Base-by-base conservation (phyloP, 768 basidiomycete genomes). In the Phanerochaete carnosa region DNA sequence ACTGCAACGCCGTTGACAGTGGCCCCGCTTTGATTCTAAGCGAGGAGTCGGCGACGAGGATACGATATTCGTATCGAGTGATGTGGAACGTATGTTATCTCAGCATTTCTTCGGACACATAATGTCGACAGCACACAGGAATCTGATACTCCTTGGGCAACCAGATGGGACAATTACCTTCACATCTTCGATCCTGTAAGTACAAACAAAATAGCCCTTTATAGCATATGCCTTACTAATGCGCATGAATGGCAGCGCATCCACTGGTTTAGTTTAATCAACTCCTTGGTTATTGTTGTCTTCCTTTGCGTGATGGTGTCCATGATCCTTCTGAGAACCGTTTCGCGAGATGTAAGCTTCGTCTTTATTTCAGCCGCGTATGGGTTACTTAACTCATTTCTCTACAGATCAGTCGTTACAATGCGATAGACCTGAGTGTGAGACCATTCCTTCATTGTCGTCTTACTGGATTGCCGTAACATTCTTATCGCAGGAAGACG, bases 91-190 rank as follows among this genome's bases (percentile, higher is more conserved):
- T 89, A 68, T 73, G 89, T 70, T 9, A n/a, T 25, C 28, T 9
- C 19, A 13, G 23, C 35, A 5, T 11, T 52, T 25, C 23, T 49
- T 19, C 32, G 51, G 46, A 30, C 46, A 43, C 19, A 33, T n/a
- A 59, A 47, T 52, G n/a, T 29, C 23, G 32, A 26, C 53, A 37
- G 19, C 53, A 16, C 19, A 32, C 63, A 94, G 92, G 81, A 87
- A 82, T 95, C 94, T 28, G 84, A 87, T 62, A 92, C 90, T 12
- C 89, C 90, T 55, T 94, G 92, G 92, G 95, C 94, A 4, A 92
- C 95, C 3, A 82, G 96, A 54, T 98, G 96, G 95, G 96, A 98
- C 71, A 90, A 89, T 67, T 98, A 98, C 71, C 84, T 98, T 22
- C 93, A 94, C 67, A 90, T 96, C 55, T 92, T 94, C 65, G 94